Conservation (phyloP, 176 grass and related monocot species). For the Themeda triandra region DNA sequence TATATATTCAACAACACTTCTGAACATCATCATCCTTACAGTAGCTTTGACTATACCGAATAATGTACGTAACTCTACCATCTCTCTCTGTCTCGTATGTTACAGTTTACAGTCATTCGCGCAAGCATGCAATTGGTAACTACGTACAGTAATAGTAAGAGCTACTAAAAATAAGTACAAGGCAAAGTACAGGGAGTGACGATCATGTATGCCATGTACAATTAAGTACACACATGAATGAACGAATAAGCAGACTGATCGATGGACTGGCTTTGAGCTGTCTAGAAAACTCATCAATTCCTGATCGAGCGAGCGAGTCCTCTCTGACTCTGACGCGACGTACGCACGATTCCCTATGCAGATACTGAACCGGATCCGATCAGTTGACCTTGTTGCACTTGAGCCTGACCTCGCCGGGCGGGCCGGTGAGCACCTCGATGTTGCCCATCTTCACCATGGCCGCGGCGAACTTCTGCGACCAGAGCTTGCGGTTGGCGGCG, state of each 20-base stretch:
- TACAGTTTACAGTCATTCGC: background rate
- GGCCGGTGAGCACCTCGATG: slow-evolving; percentile 48
- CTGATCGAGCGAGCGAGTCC: background rate
- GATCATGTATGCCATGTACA: slow-evolving; percentile 39
- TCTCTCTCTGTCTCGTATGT: slow-evolving; percentile 11
- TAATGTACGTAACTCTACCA: background rate
- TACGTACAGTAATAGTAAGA: no score
- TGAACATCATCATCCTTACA: no score
- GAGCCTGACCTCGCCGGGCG: slow-evolving; percentile 40
- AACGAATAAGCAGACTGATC: no score
- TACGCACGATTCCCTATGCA: background rate
- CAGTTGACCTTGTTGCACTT: slow-evolving; percentile 44
- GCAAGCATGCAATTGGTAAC: background rate
- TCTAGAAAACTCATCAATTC: background rate
- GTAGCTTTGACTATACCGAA: no score
- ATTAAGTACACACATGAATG: background rate
- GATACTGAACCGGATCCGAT: no score
- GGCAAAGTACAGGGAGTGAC: no score
- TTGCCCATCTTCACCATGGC: slow-evolving; percentile 62
- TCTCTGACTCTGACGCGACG: background rate
- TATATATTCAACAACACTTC: no score
- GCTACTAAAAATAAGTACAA: no score
- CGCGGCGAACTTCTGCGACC: slow-evolving; percentile 36
- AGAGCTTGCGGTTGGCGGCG: slow-evolving; percentile 26
- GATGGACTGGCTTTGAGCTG: background rate